Percentiles rank a stretch among this genome's conserved stretches.
Evolutionary conservation across 495 filamentous ascomycete genomes (phyloP).

Genomic region (Daldinia concentrica): DNA sequence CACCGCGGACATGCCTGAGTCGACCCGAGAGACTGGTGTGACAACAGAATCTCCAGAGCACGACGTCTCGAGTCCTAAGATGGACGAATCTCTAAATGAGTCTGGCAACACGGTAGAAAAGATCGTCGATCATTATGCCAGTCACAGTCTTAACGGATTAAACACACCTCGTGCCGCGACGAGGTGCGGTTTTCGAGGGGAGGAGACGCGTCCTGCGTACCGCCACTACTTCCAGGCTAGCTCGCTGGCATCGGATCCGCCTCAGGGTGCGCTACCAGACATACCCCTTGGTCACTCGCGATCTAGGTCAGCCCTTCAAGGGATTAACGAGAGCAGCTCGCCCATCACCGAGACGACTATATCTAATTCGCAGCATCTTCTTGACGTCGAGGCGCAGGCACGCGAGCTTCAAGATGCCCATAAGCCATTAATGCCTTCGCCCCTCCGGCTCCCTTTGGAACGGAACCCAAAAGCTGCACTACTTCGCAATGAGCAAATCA

Average conservation of each 20-base stretch:
- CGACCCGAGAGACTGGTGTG: slow-evolving; percentile 1
- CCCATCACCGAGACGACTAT: slow-evolving; percentile 17
- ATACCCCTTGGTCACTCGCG: background rate
- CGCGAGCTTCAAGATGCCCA: slow-evolving; percentile 13
- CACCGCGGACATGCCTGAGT: background rate
- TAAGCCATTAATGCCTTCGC: slow-evolving; percentile 10
- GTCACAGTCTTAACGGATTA: background rate
- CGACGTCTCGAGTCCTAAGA: slow-evolving; percentile 7
- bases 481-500: slow-evolving; percentile 25
- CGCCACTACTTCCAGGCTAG: slow-evolving; percentile 1
- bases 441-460: slow-evolving; percentile 1
- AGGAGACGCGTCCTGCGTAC: slow-evolving; percentile 1
- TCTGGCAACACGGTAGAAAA: slow-evolving; percentile 46
- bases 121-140: slow-evolving; percentile 32
- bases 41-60: slow-evolving; percentile 6
- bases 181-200: slow-evolving; percentile 21
- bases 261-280: background rate
- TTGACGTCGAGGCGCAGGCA: slow-evolving; percentile 37
- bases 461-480: slow-evolving; percentile 10
- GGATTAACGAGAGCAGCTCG: background rate
- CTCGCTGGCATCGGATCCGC: background rate
- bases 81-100: slow-evolving; percentile 9
- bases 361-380: slow-evolving; percentile 39
- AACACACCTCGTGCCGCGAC: slow-evolving; percentile 20
- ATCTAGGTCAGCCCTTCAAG: slow-evolving; percentile 5